Conservation (phyloP, 768 basidiomycete genomes). For the Lactarius akahatsu region DNA sequence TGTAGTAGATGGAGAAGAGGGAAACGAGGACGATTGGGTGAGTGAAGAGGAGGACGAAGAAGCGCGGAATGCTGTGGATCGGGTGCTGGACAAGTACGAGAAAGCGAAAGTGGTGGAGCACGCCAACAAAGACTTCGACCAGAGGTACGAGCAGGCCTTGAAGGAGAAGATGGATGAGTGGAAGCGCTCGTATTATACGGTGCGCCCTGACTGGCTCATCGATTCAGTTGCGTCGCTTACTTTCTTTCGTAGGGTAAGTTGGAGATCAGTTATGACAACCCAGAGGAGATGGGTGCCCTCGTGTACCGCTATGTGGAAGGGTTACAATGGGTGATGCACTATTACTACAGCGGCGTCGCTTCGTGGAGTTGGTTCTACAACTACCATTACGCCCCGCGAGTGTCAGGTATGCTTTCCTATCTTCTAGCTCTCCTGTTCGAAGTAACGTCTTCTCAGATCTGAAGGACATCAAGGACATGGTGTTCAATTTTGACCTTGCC, state of each 20-base stretch:
- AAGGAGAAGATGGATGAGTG: conserved; percentile 39
- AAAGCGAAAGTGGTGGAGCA: conserved; percentile 76
- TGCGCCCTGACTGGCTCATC: conserved; percentile 36
- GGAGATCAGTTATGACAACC: conserved; percentile 71
- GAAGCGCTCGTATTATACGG: conserved; percentile 71
- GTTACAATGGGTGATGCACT: conserved; percentile 98
- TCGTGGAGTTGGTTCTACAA: conserved; percentile 99
- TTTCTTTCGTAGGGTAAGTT: conserved; percentile 69
- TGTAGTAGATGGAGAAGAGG: conserved; percentile 45
- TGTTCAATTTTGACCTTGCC: conserved; percentile 85
- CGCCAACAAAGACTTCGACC: conserved; percentile 76
- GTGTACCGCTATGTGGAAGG: conserved; percentile 87
- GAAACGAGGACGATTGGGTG: conserved; percentile 51
- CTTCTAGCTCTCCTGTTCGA: conserved; percentile 25
- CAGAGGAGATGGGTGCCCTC: conserved; percentile 66
- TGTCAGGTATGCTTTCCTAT: conserved; percentile 64
- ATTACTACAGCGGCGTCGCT: conserved; percentile 96
- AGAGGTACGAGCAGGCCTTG: conserved; percentile 56
- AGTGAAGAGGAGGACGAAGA: conserved; percentile 67
- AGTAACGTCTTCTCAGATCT: conserved; percentile 45
- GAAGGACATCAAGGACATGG: conserved; percentile 65
- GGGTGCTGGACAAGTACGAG: conserved; percentile 86
- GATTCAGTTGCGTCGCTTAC: conserved; percentile 24
- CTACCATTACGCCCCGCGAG: conserved; percentile 96
- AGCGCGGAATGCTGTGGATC: conserved; percentile 66